phyloP scores from a whole-genome alignment of 2,329 filamentous ascomycete species.

The Diaporthe nobilis region DNA sequence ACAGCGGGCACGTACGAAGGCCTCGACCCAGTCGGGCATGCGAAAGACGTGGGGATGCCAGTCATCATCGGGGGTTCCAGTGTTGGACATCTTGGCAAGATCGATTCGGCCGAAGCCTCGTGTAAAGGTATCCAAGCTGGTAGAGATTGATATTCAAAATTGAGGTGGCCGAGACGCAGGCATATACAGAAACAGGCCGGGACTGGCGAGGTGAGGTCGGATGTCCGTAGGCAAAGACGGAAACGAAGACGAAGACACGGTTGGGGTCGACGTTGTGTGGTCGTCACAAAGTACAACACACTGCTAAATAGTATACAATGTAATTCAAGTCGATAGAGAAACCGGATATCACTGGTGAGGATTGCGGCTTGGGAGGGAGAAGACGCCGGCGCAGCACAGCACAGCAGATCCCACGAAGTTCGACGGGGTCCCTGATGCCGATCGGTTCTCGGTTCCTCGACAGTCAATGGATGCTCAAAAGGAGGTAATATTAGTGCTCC shows the following conservation, averaged over 20 bases:
- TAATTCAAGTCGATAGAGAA: neutral
- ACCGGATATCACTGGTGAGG: neutral
- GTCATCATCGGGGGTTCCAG: slow-evolving; percentile 35
- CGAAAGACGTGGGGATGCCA: slow-evolving; percentile 45
- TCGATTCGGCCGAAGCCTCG: neutral
- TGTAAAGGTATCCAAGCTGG: neutral
- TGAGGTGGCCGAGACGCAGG: neutral
- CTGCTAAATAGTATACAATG: neutral
- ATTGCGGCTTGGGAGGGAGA: neutral
- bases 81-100: slow-evolving; percentile 21
- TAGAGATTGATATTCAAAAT: neutral
- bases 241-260: neutral
- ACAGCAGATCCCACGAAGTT: neutral
- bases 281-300: neutral
- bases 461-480: neutral
- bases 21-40: slow-evolving; percentile 53
- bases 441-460: neutral
- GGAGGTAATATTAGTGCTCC: neutral
- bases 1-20: slow-evolving; percentile 47
- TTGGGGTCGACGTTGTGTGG: neutral
- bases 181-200: neutral
- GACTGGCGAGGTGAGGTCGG: neutral
- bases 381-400: neutral
- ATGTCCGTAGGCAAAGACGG: neutral
- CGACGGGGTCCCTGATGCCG: neutral